These are phyloP conservation scores for Ottelia alismoides DNA, from an alignment of 106 monocot genomes.

Conservation along the genomic window DNA sequence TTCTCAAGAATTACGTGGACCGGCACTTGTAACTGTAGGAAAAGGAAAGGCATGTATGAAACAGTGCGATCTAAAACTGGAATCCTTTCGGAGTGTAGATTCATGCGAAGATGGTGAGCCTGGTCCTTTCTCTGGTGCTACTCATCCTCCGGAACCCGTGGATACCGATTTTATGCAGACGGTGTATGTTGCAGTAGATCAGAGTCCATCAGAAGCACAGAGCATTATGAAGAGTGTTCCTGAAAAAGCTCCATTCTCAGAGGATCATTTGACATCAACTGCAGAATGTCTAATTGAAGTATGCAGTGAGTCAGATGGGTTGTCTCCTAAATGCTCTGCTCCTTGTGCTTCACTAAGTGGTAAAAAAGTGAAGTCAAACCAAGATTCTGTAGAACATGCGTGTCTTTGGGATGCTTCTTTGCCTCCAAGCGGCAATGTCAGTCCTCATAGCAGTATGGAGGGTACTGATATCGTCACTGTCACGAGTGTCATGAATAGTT, in stretches of 20 bases:
- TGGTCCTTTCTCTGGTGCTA: slow-evolving; percentile 67
- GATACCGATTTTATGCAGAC: slow-evolving; percentile 78
- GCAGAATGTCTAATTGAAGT: slow-evolving; percentile 33
- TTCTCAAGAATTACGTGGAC: no score
- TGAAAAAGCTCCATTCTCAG: slow-evolving; percentile 47
- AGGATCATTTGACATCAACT: slow-evolving; percentile 47
- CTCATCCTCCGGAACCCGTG: slow-evolving; percentile 79
- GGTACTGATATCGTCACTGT: slow-evolving; percentile 49
- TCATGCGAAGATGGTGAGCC: neutral
- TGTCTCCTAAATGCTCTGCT: slow-evolving; percentile 21
- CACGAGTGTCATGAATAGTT: slow-evolving; percentile 41
- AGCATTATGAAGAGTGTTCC: slow-evolving; percentile 38
- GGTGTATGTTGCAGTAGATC: slow-evolving; percentile 58
- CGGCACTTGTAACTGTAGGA: no score
- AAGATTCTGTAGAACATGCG: slow-evolving; percentile 55
- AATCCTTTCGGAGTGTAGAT: neutral
- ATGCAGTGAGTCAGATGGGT: slow-evolving; percentile 6
- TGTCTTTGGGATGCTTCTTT: slow-evolving; percentile 87
- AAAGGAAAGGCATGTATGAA: no score
- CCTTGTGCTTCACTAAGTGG: slow-evolving; percentile 18
- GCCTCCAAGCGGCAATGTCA: slow-evolving; percentile 77
- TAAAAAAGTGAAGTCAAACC: slow-evolving; percentile 15
- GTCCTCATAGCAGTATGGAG: slow-evolving; percentile 74
- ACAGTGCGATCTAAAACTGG: no score
- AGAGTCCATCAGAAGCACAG: slow-evolving; percentile 30